phyloP scores from a whole-genome alignment of 495 filamentous ascomycete genomes.

The Penicillium pulvis region DNA sequence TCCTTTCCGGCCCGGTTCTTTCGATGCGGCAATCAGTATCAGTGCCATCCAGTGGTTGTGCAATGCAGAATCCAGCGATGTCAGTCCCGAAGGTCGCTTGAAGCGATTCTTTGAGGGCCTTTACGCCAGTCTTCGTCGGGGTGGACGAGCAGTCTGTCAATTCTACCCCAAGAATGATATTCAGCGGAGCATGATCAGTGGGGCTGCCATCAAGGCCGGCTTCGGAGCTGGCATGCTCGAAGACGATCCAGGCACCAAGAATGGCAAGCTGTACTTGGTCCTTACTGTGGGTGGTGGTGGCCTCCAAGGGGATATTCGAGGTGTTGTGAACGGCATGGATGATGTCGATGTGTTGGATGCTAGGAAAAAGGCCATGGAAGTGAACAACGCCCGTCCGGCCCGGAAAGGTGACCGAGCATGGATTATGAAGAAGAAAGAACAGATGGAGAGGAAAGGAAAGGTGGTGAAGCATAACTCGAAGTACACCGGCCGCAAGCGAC shows the following conservation, averaged over 20 bases:
- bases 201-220: constrained; percentile 85
- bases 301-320: constrained; percentile 78
- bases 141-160: constrained; percentile 90
- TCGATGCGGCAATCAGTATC: constrained; percentile 94
- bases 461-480: constrained; percentile 87
- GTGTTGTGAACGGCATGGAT: constrained; percentile 83
- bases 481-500: constrained; percentile 87
- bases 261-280: constrained; percentile 89
- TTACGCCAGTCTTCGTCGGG: constrained; percentile 79
- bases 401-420: constrained; percentile 82
- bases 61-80: constrained; percentile 87
- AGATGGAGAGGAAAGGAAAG: constrained; percentile 92
- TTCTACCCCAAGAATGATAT: constrained; percentile 96
- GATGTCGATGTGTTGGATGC: constrained; percentile 79
- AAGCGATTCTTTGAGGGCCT: constrained; percentile 89
- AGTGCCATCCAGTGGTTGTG: constrained; percentile 97
- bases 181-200: constrained; percentile 88
- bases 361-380: constrained; percentile 54
- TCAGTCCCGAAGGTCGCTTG: constrained; percentile 72
- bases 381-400: constrained; percentile 50
- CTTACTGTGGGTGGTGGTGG: constrained; percentile 84
- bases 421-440: constrained; percentile 94
- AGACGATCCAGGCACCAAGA: constrained; percentile 95
- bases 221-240: constrained; percentile 95
- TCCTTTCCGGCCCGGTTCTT: constrained; percentile 87